phyloP scores from a whole-genome alignment of 1,284 basidiomycete species.

The Marasmius oreades region DNA sequence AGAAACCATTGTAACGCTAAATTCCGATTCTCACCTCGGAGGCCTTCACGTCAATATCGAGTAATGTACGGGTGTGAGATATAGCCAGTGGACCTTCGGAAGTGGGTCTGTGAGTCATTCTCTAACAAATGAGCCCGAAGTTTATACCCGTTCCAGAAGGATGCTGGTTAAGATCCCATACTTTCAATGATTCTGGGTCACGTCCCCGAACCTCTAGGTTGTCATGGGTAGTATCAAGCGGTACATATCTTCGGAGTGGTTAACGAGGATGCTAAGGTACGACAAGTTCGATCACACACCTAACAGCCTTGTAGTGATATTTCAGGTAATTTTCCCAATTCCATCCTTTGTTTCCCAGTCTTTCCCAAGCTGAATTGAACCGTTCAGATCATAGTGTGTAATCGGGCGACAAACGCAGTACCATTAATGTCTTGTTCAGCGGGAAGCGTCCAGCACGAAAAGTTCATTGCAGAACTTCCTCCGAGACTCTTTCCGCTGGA shows the following conservation, averaged over 20 bases:
- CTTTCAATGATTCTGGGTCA: conserved; percentile 6
- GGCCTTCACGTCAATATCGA: conserved; percentile 10
- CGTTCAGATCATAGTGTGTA: not conserved
- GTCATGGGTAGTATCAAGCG: not conserved
- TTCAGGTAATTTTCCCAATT: not conserved
- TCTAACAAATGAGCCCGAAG: not conserved
- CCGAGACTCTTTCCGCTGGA: conserved; percentile 4
- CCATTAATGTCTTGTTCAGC: not conserved
- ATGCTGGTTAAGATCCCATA: conserved; percentile 5
- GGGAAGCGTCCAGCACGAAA: not conserved
- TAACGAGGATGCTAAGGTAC: not conserved
- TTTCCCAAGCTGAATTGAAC: not conserved
- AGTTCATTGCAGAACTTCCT: conserved; percentile 7
- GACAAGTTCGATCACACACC: not conserved
- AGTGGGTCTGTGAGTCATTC: not conserved
- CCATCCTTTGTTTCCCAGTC: conserved; percentile 5
- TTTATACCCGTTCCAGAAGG: conserved; percentile 6
- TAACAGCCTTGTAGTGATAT: not conserved
- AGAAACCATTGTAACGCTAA: not conserved
- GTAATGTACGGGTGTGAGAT: conserved; percentile 7
- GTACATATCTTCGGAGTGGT: not conserved
- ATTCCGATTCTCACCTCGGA: conserved; percentile 6
- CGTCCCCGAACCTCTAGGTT: not conserved
- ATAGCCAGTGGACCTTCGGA: conserved; percentile 17
- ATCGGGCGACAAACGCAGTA: not conserved